Percentiles rank a stretch among this genome's conserved stretches.
Evolutionary conservation across 2,329 filamentous ascomycete genomes (phyloP).

Genomic region (Epichloe typhina): DNA sequence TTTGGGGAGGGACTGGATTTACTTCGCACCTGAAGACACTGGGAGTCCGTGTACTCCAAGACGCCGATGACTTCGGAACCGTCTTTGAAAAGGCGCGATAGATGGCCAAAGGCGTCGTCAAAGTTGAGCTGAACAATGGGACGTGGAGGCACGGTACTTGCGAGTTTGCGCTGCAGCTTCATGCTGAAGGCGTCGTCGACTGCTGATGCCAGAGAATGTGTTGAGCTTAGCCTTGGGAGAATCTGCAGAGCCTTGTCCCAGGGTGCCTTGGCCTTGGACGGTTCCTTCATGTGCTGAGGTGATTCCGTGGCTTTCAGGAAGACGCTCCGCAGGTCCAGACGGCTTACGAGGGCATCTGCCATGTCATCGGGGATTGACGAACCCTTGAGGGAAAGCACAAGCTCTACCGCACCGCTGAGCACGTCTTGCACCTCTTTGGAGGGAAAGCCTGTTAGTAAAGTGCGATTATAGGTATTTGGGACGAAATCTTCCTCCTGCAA

Average conservation of each 20-base stretch:
- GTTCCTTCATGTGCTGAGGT: conserved; percentile 29
- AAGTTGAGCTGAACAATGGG: conserved; percentile 72
- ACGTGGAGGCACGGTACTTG: conserved; percentile 84
- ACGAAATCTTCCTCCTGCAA: conserved; percentile 87
- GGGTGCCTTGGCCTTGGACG: conserved; percentile 33
- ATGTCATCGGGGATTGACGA: conserved; percentile 26
- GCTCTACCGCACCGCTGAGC: conserved; percentile 40
- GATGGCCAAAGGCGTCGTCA: conserved; percentile 55
- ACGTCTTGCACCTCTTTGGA: conserved; percentile 39
- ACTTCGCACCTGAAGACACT: conserved; percentile 51
- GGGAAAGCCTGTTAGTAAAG: conserved; percentile 54
- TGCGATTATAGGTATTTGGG: conserved; percentile 76
- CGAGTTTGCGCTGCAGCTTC: conserved; percentile 81
- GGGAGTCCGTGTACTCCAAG: conserved; percentile 52
- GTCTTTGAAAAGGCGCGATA: conserved; percentile 60
- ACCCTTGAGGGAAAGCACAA: conserved; percentile 31
- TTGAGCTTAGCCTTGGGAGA: conserved; percentile 43
- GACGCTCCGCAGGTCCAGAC: conserved; percentile 52
- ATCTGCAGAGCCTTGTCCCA: conserved; percentile 38
- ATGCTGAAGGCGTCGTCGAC: conserved; percentile 75
- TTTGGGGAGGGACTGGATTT: not conserved
- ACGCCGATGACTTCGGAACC: conserved; percentile 55
- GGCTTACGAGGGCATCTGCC: conserved; percentile 43
- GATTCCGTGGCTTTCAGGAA: conserved; percentile 45
- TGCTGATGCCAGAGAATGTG: conserved; percentile 47